These are phyloP conservation scores for Mortierella sp. DNA, from an alignment of 371 early-diverging fungal genomes.

Conservation along the genomic window DNA sequence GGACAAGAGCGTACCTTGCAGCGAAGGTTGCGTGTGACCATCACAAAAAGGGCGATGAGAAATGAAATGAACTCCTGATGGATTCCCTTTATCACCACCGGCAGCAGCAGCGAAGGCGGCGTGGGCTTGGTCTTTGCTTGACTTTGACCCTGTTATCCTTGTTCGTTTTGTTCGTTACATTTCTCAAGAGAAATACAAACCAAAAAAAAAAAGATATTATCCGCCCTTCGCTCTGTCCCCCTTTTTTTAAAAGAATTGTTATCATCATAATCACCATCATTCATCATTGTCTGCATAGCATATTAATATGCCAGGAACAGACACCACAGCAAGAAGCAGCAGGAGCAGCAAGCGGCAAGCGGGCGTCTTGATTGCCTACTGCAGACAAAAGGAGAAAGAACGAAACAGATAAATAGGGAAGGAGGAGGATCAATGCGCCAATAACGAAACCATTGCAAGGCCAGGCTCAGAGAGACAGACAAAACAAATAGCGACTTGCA, in stretches of 20 bases:
- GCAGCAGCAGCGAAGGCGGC: no score
- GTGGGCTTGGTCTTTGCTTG: not conserved
- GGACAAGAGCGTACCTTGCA: not conserved
- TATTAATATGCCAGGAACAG: not conserved
- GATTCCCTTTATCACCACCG: not conserved
- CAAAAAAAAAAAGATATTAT: no score
- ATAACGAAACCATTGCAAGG: not conserved
- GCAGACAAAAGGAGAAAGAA: not conserved
- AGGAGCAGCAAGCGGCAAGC: not conserved
- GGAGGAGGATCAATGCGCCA: not conserved
- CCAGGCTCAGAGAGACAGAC: not conserved
- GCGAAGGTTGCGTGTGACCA: no score
- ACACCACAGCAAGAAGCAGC: not conserved
- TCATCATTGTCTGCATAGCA: not conserved
- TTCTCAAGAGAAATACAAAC: not conserved
- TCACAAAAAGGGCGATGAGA: no score
- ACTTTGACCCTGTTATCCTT: not conserved
- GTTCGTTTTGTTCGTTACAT: not conserved
- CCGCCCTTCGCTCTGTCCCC: not conserved
- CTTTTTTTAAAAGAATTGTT: not conserved
- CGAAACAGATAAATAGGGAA: not conserved
- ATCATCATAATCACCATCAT: not conserved
- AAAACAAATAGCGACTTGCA: not conserved
- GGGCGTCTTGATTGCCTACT: slow-evolving; percentile 13
- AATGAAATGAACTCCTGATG: not conserved